Evolutionary conservation across 208 protist genomes (phyloP), one percentile per base, ranked within the genome.

Genomic region (Leishmania martiniquensis): DNA sequence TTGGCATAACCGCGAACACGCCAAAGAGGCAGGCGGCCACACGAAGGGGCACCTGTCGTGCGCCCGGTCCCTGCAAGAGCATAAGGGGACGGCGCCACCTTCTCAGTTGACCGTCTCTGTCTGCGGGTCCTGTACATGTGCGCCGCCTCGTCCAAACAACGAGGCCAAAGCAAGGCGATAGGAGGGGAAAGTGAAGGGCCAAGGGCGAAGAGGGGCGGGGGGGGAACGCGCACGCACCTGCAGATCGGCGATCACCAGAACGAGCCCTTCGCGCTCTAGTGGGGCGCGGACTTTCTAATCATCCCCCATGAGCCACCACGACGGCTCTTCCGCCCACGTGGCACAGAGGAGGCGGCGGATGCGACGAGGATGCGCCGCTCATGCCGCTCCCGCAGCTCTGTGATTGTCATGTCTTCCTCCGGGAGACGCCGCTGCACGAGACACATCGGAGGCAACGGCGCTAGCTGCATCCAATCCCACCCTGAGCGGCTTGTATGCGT

Each of bases 361-460:
- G 15, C 54, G 17, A 44, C 54, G 32, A 29, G 15, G 32, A 29
- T 45, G 70, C 20, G 44, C 5, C 47, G 32, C 6, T 47, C 0
- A 32, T 68, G 57, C 39, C 62, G 62, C 10, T 39, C 17, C 2
- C 80, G 80, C 74, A 84, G 75, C 72, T 80, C 70, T 39, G 52
- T 37, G 44, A 59, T 47, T 22, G 55, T 55, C 60, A 78, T 66
- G 37, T 83, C 71, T 54, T 81, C 76, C 67, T 82, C 79, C 63
- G 78, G 81, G 51, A 75, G 63, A 13, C 62, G 80, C 25, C 76
- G 91, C 76, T 95, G 91, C 32, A 95, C 80, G 22, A 95, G 82
- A 60, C 90, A 90, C 63, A 95, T 77, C 4, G 76, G 71, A n/a
- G 89, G 89, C 62, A 95, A 73, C 69, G 89, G 86, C 9, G 78